phyloP scores from a whole-genome alignment of 345 rosid species.

The Limnanthes douglasii region DNA sequence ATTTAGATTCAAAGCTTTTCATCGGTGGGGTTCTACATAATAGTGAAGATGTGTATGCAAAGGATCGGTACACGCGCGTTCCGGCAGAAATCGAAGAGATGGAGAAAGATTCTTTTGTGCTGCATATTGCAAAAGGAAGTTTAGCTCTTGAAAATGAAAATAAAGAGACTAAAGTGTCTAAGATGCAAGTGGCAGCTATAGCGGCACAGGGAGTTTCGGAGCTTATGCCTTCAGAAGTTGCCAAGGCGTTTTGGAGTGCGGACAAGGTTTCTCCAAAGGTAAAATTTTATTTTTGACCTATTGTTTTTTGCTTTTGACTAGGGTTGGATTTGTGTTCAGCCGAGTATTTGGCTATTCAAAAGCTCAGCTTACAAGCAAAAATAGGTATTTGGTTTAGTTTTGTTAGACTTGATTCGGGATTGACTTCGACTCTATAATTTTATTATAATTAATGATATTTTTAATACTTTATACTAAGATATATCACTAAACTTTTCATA shows the following conservation, averaged over 20 bases:
- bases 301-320: no score
- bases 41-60: conserved; percentile 41
- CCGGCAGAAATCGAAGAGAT: conserved; percentile 52
- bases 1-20: conserved; percentile 57
- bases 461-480: no score
- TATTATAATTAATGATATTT: no score
- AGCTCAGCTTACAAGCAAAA: no score
- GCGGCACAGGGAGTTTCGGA: conserved; percentile 80
- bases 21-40: conserved; percentile 87
- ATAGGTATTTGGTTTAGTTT: no score
- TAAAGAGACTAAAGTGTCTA: conserved; percentile 30
- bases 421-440: no score
- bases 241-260: conserved; percentile 66
- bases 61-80: conserved; percentile 61
- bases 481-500: no score
- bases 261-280: conserved; percentile 82
- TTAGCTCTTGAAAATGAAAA: conserved; percentile 25
- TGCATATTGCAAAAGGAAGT: conserved; percentile 37
- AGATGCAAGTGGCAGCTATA: conserved; percentile 54
- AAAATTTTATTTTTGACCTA: no score
- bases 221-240: conserved; percentile 87
- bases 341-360: no score
- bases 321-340: no score
- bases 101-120: conserved; percentile 65
- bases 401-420: no score